Evolutionary conservation across 2,329 filamentous ascomycete genomes (phyloP).

Genomic region (Ophiostoma himal-ulmi): DNA sequence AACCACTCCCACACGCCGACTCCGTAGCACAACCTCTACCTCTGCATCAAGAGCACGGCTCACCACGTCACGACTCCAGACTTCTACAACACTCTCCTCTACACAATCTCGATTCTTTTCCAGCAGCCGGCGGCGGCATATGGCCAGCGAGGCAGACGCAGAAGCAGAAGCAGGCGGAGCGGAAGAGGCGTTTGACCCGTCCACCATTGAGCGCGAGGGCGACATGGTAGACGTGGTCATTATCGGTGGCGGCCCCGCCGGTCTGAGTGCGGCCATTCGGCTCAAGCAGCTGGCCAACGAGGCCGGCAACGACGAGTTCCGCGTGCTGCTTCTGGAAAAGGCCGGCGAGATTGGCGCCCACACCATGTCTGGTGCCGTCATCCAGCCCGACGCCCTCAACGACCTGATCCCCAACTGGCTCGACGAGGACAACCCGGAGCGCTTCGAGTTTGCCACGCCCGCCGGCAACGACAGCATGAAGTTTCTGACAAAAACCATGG

Average conservation of each 20-base stretch:
- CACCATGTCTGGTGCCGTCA: constrained; percentile 91
- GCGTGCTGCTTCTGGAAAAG: constrained; percentile 89
- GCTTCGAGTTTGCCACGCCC: constrained; percentile 82
- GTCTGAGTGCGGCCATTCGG: constrained; percentile 85
- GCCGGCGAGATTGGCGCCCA: constrained; percentile 92
- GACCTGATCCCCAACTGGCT: constrained; percentile 94
- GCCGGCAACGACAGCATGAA: constrained; percentile 83
- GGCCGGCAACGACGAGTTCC: constrained; percentile 90
- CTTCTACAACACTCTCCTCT: background rate
- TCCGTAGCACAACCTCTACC: background rate
- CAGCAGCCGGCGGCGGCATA: constrained; percentile 28
- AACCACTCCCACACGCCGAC: background rate
- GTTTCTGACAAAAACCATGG: constrained; percentile 75
- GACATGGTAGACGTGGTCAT: constrained; percentile 97
- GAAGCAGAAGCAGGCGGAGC: no score
- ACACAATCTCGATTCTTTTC: constrained; percentile 27
- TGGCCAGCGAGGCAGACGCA: constrained; percentile 28
- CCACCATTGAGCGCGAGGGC: constrained; percentile 71
- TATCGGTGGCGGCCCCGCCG: constrained; percentile 90
- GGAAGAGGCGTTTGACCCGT: constrained; percentile 61
- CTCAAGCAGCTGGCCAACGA: constrained; percentile 94
- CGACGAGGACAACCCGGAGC: constrained; percentile 75
- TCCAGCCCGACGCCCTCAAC: constrained; percentile 80
- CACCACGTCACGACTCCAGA: background rate
- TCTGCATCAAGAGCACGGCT: constrained; percentile 1